Base-by-base conservation (phyloP, 2,329 filamentous ascomycete genomes). In the Pyricularia grisea region DNA sequence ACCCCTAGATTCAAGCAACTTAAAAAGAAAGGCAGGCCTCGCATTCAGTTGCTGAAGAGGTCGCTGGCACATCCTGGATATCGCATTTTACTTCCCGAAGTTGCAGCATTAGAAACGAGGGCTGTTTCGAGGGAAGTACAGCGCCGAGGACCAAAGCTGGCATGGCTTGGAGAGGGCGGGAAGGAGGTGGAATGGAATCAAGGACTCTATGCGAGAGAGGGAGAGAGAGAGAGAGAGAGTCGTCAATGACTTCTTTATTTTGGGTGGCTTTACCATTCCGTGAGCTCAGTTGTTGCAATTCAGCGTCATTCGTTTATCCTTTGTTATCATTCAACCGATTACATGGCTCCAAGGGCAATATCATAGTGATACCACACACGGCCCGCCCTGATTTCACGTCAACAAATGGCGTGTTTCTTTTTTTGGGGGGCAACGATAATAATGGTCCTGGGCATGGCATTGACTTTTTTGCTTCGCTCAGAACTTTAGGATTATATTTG, bases 1-100 rank as follows among this genome's bases (percentile, higher is more conserved):
- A 76, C 50, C 71, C 55, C 27, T 68, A 68, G 27, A 27, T 28
- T 11, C 60, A 63, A 28, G 14, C 11, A 27, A 30, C 9, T 20
- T 20, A 14, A 28, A 28, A 28, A 6, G 27, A 3, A 60, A 61
- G 58, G 5, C 58, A 63, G 25, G 28, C 60, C 25, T 63, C 27
- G 60, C 12, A 17, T 55, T 9, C 42, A 9, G 58, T 61, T 63
- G 3, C 60, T 20, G 12, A 63, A 63, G 60, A 63, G 60, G 60
- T 28, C 27, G 60, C 60, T n/a, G 60, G 60, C 60, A 28, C 23
- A 27, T 30, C 14, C 60, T 30, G 14, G 11, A 63, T 3, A 30
- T 20, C 25, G 25, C 60, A 63, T 28, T 27, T 63, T n/a, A 27
- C 20, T 12, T 27, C 25, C 60, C 25, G 27, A 63, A 23, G 60